Conservation (phyloP, 441 rosid species). For the Viola pubescens region DNA sequence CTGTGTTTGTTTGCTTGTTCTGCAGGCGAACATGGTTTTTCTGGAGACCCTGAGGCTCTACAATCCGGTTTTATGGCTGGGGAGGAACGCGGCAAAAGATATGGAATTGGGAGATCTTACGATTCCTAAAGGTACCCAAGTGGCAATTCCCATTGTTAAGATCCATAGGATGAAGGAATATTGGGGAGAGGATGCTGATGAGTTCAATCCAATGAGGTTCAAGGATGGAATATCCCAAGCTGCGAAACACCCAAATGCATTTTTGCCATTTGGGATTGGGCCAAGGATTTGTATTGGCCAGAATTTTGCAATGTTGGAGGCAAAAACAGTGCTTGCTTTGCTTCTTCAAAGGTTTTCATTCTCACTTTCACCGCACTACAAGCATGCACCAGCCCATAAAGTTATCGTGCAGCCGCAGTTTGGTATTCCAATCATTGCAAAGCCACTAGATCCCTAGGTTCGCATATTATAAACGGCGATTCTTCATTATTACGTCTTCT, state of each 20-base stretch:
- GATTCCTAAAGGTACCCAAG: conserved; percentile 30
- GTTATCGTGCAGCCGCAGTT: conserved; percentile 24
- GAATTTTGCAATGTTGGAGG: conserved; percentile 44
- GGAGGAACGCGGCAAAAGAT: conserved; percentile 23
- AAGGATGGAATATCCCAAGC: conserved; percentile 33
- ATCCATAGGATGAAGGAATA: conserved; percentile 33
- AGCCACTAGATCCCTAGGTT: conserved; percentile 18
- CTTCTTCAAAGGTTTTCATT: conserved; percentile 38
- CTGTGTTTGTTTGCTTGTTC: not conserved
- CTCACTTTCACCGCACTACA: conserved; percentile 39
- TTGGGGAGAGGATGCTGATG: conserved; percentile 49
- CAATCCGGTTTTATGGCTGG: conserved; percentile 19
- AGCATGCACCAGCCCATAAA: conserved; percentile 38
- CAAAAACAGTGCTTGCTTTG: conserved; percentile 34
- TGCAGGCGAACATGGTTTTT: conserved; percentile 46
- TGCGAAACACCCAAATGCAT: conserved; percentile 31
- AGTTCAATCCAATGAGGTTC: conserved; percentile 46
- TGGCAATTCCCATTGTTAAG: conserved; percentile 17
- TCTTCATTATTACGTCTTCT: too few species aligned
- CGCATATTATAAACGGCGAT: too few species aligned
- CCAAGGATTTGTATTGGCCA: conserved; percentile 52
- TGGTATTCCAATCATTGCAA: conserved; percentile 29
- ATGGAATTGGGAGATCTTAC: conserved; percentile 26
- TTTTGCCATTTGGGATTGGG: conserved; percentile 35
- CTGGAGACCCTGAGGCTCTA: conserved; percentile 49